These are phyloP conservation scores for Hypomontagnella submonticulosa DNA, from an alignment of 495 filamentous ascomycete genomes.

Conservation along the genomic window DNA sequence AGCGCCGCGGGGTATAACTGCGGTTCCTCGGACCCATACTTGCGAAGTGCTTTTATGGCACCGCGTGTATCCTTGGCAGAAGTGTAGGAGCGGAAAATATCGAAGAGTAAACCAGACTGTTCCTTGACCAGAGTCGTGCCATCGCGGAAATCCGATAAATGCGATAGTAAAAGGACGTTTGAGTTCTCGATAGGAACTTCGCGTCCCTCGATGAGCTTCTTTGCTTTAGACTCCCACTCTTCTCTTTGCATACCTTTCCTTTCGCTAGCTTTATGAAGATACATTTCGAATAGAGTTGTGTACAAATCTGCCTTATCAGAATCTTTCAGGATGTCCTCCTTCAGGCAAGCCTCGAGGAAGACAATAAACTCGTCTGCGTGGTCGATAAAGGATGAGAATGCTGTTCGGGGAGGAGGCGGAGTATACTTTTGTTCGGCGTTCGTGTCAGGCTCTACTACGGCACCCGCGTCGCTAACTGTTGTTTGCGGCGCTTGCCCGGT, in stretches of 20 bases:
- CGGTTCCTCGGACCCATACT: constrained; percentile 92
- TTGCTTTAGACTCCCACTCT: constrained; percentile 91
- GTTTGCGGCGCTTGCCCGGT: constrained; percentile 49
- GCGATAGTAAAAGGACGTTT: constrained; percentile 90
- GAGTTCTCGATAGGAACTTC: constrained; percentile 91
- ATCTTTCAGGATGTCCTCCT: constrained; percentile 71
- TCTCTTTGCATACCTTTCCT: constrained; percentile 71
- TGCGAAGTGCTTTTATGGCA: constrained; percentile 85
- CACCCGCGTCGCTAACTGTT: constrained; percentile 49
- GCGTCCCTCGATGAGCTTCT: constrained; percentile 77
- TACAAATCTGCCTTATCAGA: constrained; percentile 84
- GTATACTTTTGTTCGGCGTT: constrained; percentile 61
- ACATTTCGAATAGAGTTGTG: constrained; percentile 98
- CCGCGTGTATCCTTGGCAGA: constrained; percentile 91
- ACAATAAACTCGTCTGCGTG: constrained; percentile 89
- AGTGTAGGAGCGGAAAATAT: constrained; percentile 97
- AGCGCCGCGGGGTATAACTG: constrained; percentile 93
- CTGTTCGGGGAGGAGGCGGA: constrained; percentile 84
- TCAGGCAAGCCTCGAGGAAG: constrained; percentile 87
- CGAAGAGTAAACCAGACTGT: constrained; percentile 88
- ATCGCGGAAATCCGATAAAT: constrained; percentile 88
- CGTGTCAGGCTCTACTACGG: constrained; percentile 47
- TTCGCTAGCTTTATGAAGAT: constrained; percentile 85
- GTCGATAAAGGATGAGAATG: constrained; percentile 96
- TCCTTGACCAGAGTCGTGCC: constrained; percentile 94